Evolutionary conservation across 1,284 basidiomycete genomes (phyloP).

Genomic region (Tylopilus sp.): DNA sequence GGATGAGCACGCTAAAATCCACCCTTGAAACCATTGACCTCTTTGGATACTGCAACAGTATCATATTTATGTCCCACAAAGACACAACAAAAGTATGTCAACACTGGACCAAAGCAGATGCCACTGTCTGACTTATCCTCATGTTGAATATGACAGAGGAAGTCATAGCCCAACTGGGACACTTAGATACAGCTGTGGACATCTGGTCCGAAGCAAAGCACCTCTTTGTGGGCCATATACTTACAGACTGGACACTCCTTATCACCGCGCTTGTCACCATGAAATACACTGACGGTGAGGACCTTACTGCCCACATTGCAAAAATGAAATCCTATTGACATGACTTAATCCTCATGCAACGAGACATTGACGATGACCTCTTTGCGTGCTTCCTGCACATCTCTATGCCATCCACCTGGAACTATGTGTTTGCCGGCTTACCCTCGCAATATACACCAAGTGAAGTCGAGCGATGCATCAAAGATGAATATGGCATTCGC

Average conservation of each 20-base stretch:
- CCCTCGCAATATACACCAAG: constrained; percentile 1
- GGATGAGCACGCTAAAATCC: neutral
- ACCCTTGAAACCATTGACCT: neutral
- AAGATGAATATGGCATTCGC: neutral
- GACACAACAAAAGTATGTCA: neutral
- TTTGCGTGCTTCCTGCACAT: constrained; percentile 19
- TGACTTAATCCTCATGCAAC: constrained; percentile 4
- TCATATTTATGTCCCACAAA: neutral
- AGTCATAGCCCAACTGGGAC: neutral
- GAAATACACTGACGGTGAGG: neutral
- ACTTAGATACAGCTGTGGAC: constrained; percentile 1
- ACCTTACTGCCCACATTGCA: constrained; percentile 18
- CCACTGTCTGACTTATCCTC: constrained; percentile 5
- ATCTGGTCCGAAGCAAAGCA: constrained; percentile 8
- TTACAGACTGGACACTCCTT: constrained; percentile 5
- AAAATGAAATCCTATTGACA: constrained; percentile 29
- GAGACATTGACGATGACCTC: constrained; percentile 4
- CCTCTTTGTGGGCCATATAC: constrained; percentile 8
- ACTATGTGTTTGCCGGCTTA: constrained; percentile 14
- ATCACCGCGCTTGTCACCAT: constrained; percentile 2
- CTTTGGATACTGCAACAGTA: neutral
- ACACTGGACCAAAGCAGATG: constrained; percentile 11
- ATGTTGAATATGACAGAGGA: constrained; percentile 12
- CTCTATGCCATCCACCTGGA: constrained; percentile 16
- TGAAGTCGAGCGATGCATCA: constrained; percentile 6